phyloP scores from a whole-genome alignment of 352 stramenopile species.

The Phytophthora hibernalis region DNA sequence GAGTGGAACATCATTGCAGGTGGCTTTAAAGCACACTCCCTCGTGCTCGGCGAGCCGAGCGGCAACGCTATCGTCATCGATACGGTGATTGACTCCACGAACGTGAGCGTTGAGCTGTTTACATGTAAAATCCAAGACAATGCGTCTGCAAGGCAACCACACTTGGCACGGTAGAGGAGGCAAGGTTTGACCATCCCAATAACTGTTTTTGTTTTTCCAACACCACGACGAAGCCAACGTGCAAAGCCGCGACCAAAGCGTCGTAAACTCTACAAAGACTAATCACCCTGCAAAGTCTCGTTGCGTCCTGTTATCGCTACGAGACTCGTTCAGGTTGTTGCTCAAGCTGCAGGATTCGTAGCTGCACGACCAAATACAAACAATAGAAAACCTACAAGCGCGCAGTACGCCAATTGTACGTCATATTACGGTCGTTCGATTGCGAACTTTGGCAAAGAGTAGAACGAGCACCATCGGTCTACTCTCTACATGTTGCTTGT shows the following conservation, averaged over 20 bases:
- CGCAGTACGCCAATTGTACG: neutral
- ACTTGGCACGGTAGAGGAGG: slow-evolving; percentile 11
- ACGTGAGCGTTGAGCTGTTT: too few species aligned
- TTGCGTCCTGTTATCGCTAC: too few species aligned
- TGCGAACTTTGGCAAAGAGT: neutral
- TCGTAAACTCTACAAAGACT: slow-evolving; percentile 5
- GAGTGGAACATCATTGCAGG: too few species aligned
- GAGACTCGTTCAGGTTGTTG: too few species aligned
- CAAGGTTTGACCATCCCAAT: slow-evolving; percentile 13
- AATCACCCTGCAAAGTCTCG: slow-evolving; percentile 6
- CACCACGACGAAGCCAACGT: slow-evolving; percentile 5
- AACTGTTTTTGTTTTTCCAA: too few species aligned
- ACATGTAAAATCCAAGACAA: too few species aligned
- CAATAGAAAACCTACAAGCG: neutral
- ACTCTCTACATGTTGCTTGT: slow-evolving; percentile 4
- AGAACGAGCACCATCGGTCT: neutral
- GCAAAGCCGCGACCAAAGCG: neutral
- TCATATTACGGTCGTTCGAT: neutral
- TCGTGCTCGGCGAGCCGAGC: neutral
- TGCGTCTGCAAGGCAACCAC: too few species aligned
- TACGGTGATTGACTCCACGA: neutral
- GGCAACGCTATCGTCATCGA: neutral
- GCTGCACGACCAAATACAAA: too few species aligned
- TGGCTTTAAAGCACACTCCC: too few species aligned
- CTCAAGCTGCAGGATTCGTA: too few species aligned